Conservation (phyloP, 2,329 filamentous ascomycete genomes). For the Pestalotiopsis fici region DNA sequence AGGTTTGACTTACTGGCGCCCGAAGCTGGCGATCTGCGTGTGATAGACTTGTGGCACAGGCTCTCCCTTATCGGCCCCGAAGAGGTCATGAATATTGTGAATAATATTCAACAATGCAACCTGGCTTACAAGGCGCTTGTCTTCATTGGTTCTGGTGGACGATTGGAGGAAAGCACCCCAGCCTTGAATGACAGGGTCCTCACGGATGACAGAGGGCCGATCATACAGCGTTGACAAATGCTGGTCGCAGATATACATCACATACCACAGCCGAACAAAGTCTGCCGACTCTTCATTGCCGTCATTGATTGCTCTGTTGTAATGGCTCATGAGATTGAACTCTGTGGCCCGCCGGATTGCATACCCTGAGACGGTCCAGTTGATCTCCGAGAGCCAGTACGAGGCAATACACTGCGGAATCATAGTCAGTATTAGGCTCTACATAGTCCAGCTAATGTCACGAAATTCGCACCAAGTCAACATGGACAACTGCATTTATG, state of each 20-base stretch:
- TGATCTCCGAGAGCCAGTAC: conserved; percentile 64
- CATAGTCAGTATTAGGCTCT: not conserved
- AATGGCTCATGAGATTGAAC: conserved; percentile 44
- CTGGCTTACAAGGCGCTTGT: conserved; percentile 58
- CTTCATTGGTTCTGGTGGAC: conserved; percentile 51
- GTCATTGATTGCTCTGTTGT: conserved; percentile 37
- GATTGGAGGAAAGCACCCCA: conserved; percentile 58
- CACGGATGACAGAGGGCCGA: conserved; percentile 57
- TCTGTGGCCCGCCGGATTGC: conserved; percentile 51
- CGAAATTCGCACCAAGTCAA: not conserved
- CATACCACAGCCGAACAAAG: conserved; percentile 60
- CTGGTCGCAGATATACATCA: conserved; percentile 55
- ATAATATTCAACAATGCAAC: conserved; percentile 60
- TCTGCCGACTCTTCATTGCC: conserved; percentile 47
- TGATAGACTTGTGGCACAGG: conserved; percentile 51
- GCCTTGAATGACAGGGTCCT: conserved; percentile 57
- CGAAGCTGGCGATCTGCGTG: conserved; percentile 40
- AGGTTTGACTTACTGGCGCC: conserved; percentile 20
- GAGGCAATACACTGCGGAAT: conserved; percentile 51
- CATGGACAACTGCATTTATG: no score
- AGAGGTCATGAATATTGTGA: conserved; percentile 52
- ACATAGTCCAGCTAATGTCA: not conserved
- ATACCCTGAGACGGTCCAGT: conserved; percentile 61
- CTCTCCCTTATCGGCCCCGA: conserved; percentile 56
- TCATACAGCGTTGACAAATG: conserved; percentile 62